phyloP scores from a whole-genome alignment of 805 yeast species.

The Candida corydali region DNA sequence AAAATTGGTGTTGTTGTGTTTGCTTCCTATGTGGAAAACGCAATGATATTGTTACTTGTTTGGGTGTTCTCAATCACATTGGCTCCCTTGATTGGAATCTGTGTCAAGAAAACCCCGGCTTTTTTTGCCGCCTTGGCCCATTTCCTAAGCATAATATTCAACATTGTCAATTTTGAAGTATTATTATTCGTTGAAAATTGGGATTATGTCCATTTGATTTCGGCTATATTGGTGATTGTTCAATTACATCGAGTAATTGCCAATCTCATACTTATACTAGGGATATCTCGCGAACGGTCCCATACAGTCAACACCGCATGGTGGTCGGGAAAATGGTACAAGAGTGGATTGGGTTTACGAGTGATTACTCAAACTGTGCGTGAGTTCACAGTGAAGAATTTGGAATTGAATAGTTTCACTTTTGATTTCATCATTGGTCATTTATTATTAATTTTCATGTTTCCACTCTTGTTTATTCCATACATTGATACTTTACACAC shows the following conservation, averaged over 20 bases:
- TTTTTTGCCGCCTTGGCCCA: slow-evolving; percentile 40
- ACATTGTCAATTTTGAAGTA: slow-evolving; percentile 31
- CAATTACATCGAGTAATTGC: slow-evolving; percentile 31
- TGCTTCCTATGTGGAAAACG: slow-evolving; percentile 45
- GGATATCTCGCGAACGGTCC: slow-evolving; percentile 40
- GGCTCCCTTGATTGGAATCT: slow-evolving; percentile 32
- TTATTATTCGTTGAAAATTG: slow-evolving; percentile 40
- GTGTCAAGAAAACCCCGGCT: slow-evolving; percentile 30
- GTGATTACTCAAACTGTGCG: slow-evolving; percentile 42
- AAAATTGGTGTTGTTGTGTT: slow-evolving; percentile 54
- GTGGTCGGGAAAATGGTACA: slow-evolving; percentile 54
- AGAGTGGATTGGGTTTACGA: slow-evolving; percentile 32
- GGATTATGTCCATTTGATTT: slow-evolving; percentile 34
- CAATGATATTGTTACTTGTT: slow-evolving; percentile 23
- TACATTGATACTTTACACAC: slow-evolving; percentile 47
- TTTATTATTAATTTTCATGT: slow-evolving; percentile 31
- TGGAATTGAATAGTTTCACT: slow-evolving; percentile 43
- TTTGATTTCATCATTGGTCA: slow-evolving; percentile 48
- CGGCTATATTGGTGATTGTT: slow-evolving; percentile 35
- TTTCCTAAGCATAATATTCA: slow-evolving; percentile 26
- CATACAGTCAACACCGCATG: slow-evolving; percentile 45
- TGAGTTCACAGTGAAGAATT: slow-evolving; percentile 42
- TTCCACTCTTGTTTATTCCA: slow-evolving; percentile 43
- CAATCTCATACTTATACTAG: slow-evolving; percentile 23
- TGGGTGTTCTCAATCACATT: slow-evolving; percentile 33